phyloP scores from a whole-genome alignment of 2,329 filamentous ascomycete species.

The Pseudogymnoascus sp. region DNA sequence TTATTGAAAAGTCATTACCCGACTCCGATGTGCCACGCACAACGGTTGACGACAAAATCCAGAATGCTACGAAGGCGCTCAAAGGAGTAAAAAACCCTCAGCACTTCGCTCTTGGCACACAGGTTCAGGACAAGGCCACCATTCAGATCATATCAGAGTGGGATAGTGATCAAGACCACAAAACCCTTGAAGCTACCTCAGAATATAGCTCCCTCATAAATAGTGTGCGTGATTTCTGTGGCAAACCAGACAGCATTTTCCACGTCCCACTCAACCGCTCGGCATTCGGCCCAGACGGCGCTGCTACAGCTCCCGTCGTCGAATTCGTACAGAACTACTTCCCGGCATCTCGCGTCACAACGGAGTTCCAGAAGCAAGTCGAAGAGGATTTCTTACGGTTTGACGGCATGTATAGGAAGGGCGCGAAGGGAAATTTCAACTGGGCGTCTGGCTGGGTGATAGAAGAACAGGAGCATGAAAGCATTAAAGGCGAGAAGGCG shows the following conservation, averaged over 20 bases:
- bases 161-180: not conserved
- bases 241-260: slow-evolving; percentile 12
- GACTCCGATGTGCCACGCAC: not conserved
- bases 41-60: not conserved
- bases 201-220: not conserved
- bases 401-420: slow-evolving; percentile 12
- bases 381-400: slow-evolving; percentile 16
- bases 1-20: not conserved
- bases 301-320: slow-evolving; percentile 12
- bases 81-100: not conserved
- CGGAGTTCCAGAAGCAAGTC: slow-evolving; percentile 13
- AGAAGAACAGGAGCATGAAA: slow-evolving; percentile 14
- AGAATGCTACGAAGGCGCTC: not conserved
- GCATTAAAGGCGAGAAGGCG: slow-evolving; percentile 14
- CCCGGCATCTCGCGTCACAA: slow-evolving; percentile 14
- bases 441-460: slow-evolving; percentile 13
- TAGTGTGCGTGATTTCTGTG: not conserved
- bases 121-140: slow-evolving; percentile 7
- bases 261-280: slow-evolving; percentile 12
- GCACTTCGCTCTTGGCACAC: not conserved
- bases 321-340: slow-evolving; percentile 16
- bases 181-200: not conserved
- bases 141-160: slow-evolving; percentile 9
- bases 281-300: slow-evolving; percentile 13
- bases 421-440: slow-evolving; percentile 6